Percentiles rank a stretch among this genome's conserved stretches.
Conservation (phyloP, 352 stramenopile species). For the Phytophthora quininea region DNA sequence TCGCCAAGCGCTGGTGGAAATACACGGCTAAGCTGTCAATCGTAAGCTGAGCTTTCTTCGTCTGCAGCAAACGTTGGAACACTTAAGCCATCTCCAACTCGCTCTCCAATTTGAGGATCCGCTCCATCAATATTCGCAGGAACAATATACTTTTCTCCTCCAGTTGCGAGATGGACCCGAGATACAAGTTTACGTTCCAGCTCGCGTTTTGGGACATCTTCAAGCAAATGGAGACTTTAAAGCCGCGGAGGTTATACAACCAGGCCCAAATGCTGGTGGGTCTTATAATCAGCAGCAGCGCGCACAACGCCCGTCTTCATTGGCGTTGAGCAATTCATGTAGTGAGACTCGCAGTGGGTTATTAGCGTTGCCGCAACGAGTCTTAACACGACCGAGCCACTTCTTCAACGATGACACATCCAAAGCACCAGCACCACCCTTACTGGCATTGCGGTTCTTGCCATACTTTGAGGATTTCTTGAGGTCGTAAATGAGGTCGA, state of each 20-base stretch:
- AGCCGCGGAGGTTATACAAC: constrained; percentile 90
- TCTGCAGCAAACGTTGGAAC: constrained; percentile 79
- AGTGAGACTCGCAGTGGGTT: constrained; percentile 78
- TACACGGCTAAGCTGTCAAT: constrained; percentile 83
- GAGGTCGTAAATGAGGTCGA: constrained; percentile 96
- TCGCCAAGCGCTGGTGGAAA: constrained; percentile 77
- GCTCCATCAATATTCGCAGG: constrained; percentile 81
- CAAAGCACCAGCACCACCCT: constrained; percentile 39
- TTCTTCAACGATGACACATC: constrained; percentile 90
- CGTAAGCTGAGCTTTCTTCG: constrained; percentile 80
- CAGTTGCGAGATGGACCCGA: constrained; percentile 91
- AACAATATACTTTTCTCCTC: constrained; percentile 89
- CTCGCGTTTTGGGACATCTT: constrained; percentile 98
- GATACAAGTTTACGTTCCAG: constrained; percentile 96
- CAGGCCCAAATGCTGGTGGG: constrained; percentile 87
- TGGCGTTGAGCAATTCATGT: constrained; percentile 72
- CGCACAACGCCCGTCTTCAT: constrained; percentile 95
- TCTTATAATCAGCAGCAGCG: constrained; percentile 54
- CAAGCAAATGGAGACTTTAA: constrained; percentile 90
- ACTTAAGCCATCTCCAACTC: constrained; percentile 70
- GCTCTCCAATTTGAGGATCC: constrained; percentile 72
- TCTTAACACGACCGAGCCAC: constrained; percentile 95
- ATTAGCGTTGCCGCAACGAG: constrained; percentile 77
- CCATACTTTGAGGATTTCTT: constrained; percentile 87
- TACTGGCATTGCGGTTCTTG: constrained; percentile 53